Evolutionary conservation across 495 filamentous ascomycete species (phyloP), one percentile per base, ranked within the genome.

Genomic region (Xanthoparmelia taractica): DNA sequence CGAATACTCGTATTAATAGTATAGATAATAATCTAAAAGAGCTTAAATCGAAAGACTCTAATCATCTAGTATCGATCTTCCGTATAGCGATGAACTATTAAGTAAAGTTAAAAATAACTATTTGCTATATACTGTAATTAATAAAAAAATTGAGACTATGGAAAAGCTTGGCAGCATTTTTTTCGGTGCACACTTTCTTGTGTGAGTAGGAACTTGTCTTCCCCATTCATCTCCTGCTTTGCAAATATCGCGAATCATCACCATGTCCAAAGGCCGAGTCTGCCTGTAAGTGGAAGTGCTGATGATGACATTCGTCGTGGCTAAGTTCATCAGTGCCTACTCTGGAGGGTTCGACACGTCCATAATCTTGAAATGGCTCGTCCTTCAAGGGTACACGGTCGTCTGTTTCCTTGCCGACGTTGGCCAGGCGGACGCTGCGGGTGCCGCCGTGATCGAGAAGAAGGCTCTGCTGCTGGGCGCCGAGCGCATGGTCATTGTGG

Each of bases 401-500:
- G 54, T 71, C 23, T 71, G 69, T 63, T 70, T 60, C 60, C 27
- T 60, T 25, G 66, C 63, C 25, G 59, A 68, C 29, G 63, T 66
- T 27, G 66, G 63, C 20, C 59, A 69, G 58, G 65, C 59, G 60
- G 69, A 72, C 41, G 34, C 20, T 57, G n/a, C 25, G 20, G 69
- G 69, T 43, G 66, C 59, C 25, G 69, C 64, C 18, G 33, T 27
- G n/a, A 66, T 63, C 27, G 48, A 63, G 18, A 37, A 55, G 4
- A 72, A 72, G 59, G 67, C 70, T n/a, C 5, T 59, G 17, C 69
- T 64, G 41, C 58, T 72, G 38, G 70, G 69, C 13, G 70, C 70
- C 20, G 41, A 59, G 38, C 7, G 8, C 27, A 27, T 29, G n/a
- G 11, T 85, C 71, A 79, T 89, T 68, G 75, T 80, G 67, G 84